These are phyloP conservation scores for Artemisia tridentata DNA, from an alignment of 129 eudicot species.

Conservation along the genomic window DNA sequence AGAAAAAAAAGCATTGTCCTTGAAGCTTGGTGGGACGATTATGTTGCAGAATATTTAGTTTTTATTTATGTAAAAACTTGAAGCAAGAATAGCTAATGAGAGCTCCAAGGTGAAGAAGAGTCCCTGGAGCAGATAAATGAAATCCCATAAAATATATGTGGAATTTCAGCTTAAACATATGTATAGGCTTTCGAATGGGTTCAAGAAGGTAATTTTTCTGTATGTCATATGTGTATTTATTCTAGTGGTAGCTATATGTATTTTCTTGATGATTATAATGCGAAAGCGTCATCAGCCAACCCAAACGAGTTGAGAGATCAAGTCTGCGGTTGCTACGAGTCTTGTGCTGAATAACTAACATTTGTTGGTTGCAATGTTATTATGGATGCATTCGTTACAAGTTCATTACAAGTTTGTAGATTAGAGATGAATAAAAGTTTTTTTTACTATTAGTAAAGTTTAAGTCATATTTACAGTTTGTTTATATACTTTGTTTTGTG, in stretches of 20 bases:
- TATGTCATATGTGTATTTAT: slow-evolving; percentile 1
- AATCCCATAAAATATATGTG: slow-evolving; percentile 11
- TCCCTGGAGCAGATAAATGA: slow-evolving; percentile 5
- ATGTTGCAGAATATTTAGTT: slow-evolving; percentile 6
- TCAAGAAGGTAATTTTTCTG: too few relatives aligned
- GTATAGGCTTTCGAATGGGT: slow-evolving; percentile 20
- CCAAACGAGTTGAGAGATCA: slow-evolving; percentile 11
- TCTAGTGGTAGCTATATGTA: slow-evolving; percentile 1
- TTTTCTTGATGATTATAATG: neutral
- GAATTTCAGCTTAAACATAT: slow-evolving; percentile 8
- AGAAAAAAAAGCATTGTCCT: slow-evolving; percentile 10
- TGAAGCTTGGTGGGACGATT: slow-evolving; percentile 16
- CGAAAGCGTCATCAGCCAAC: slow-evolving; percentile 11
- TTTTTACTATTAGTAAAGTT: neutral
- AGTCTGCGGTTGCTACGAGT: slow-evolving; percentile 9
- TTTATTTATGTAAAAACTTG: slow-evolving; percentile 20
- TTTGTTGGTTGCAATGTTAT: neutral
- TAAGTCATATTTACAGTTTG: too few relatives aligned
- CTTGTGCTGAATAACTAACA: neutral
- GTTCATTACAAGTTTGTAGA: slow-evolving; percentile 1
- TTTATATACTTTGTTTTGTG: too few relatives aligned
- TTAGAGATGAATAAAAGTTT: neutral
- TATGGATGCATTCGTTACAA: neutral
- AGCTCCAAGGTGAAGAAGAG: slow-evolving; percentile 21
- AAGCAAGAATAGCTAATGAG: slow-evolving; percentile 23